Percentiles rank a stretch among this genome's conserved stretches.
Conservation (phyloP, 2,329 filamentous ascomycete genomes). For the Knufia petricola region DNA sequence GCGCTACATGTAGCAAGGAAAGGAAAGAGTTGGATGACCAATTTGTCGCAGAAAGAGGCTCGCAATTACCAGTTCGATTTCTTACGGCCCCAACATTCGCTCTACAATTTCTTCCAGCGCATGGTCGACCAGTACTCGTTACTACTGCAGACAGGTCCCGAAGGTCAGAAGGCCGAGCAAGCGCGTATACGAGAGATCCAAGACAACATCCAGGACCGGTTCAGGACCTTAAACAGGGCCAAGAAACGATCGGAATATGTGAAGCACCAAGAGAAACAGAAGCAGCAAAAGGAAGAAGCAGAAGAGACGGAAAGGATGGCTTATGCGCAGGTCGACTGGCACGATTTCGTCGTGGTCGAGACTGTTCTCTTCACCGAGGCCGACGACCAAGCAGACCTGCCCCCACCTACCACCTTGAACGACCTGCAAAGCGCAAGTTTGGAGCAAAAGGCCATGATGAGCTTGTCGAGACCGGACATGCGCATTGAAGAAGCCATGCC, state of each 20-base stretch:
- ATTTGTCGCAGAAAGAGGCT: conserved; percentile 76
- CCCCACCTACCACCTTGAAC: conserved; percentile 77
- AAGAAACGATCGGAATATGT: conserved; percentile 80
- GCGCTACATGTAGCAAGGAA: conserved; percentile 90
- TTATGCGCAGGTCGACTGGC: conserved; percentile 90
- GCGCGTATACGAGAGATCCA: conserved; percentile 64
- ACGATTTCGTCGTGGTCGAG: conserved; percentile 92
- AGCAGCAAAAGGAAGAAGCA: conserved; percentile 78
- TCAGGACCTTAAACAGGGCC: conserved; percentile 67
- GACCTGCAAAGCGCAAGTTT: conserved; percentile 90
- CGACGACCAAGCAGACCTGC: conserved; percentile 77
- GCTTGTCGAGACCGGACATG: conserved; percentile 62
- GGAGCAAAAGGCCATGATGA: conserved; percentile 88
- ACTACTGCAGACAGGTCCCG: conserved; percentile 58
- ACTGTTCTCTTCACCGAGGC: conserved; percentile 85
- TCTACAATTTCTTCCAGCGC: conserved; percentile 90
- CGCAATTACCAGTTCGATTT: conserved; percentile 96
- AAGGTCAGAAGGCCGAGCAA: conserved; percentile 62
- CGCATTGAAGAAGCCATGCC: conserved; percentile 95
- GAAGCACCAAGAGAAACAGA: conserved; percentile 74
- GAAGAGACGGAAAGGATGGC: conserved; percentile 68
- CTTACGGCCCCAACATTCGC: conserved; percentile 84
- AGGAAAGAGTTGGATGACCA: conserved; percentile 83
- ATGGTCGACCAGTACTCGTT: conserved; percentile 89
- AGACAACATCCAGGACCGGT: conserved; percentile 68